These are phyloP conservation scores for Austroboletus niveus DNA, from an alignment of 1,284 basidiomycete genomes.

Conservation along the genomic window DNA sequence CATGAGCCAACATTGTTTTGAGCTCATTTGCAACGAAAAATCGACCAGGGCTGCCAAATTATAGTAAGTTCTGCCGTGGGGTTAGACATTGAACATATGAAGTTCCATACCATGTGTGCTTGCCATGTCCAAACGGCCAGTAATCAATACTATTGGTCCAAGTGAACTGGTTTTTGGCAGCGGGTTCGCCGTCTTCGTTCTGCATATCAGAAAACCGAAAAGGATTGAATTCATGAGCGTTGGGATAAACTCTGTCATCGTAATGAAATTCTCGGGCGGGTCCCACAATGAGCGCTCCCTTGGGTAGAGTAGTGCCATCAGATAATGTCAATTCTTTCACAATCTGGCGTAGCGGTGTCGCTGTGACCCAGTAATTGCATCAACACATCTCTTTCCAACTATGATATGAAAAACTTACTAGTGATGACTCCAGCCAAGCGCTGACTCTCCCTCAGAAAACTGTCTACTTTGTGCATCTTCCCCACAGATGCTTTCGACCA, in stretches of 20 bases:
- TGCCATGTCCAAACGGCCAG: not conserved
- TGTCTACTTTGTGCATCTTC: slow-evolving; percentile 45
- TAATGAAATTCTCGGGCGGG: not conserved
- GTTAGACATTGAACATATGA: not conserved
- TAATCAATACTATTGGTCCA: not conserved
- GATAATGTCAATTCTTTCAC: not conserved
- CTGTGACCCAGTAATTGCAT: not conserved
- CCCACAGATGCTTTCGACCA: slow-evolving; percentile 42
- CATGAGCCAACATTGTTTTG: not conserved
- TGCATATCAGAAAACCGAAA: not conserved
- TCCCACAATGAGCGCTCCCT: not conserved
- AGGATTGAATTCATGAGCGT: not conserved
- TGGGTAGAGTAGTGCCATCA: not conserved
- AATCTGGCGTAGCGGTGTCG: too few species aligned
- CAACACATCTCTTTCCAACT: too few species aligned
- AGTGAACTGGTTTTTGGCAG: not conserved
- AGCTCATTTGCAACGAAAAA: not conserved
- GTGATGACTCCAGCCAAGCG: not conserved
- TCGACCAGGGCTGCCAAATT: not conserved
- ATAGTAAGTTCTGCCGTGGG: not conserved
- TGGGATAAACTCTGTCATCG: not conserved
- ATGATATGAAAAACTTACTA: not conserved
- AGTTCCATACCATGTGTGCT: not conserved
- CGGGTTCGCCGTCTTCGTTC: not conserved
- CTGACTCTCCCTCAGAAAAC: slow-evolving; percentile 40